phyloP scores from a whole-genome alignment of 2,329 filamentous ascomycete genomes.

The Didymella lethalis region DNA sequence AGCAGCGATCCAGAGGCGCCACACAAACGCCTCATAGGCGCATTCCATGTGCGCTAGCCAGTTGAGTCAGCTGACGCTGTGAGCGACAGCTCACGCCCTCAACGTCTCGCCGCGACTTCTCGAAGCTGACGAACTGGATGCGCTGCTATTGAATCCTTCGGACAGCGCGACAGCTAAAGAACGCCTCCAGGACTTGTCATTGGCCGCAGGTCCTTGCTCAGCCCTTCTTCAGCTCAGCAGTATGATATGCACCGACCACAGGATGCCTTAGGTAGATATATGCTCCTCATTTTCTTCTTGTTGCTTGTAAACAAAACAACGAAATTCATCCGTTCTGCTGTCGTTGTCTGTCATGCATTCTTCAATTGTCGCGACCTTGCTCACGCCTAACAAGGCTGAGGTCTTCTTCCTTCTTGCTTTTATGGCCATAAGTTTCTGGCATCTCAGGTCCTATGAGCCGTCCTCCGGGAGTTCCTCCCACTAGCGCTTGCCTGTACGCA shows the following conservation, averaged over 20 bases:
- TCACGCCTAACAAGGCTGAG: slow-evolving; percentile 11
- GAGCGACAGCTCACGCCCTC: neutral
- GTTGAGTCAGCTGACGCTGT: neutral
- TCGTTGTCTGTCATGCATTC: slow-evolving; percentile 1
- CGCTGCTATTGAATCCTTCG: neutral
- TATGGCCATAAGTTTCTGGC: neutral
- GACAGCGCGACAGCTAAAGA: neutral
- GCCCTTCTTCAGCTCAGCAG: neutral
- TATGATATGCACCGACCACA: neutral
- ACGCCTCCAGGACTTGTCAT: neutral
- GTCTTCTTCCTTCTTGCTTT: slow-evolving; percentile 1
- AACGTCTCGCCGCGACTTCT: neutral
- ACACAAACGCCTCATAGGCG: neutral
- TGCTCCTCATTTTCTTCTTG: neutral
- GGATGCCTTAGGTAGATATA: too few relatives aligned
- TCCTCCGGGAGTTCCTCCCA: neutral
- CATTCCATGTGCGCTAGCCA: neutral
- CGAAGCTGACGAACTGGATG: neutral
- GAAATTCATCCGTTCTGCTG: neutral
- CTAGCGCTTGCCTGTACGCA: neutral
- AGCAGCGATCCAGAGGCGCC: neutral
- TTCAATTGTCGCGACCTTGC: slow-evolving; percentile 1
- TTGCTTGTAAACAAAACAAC: too few relatives aligned
- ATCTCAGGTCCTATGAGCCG: neutral
- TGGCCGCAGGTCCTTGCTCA: neutral